Evolutionary conservation across 2,329 filamentous ascomycete species (phyloP).

Genomic region (Zasmidium angulare): DNA sequence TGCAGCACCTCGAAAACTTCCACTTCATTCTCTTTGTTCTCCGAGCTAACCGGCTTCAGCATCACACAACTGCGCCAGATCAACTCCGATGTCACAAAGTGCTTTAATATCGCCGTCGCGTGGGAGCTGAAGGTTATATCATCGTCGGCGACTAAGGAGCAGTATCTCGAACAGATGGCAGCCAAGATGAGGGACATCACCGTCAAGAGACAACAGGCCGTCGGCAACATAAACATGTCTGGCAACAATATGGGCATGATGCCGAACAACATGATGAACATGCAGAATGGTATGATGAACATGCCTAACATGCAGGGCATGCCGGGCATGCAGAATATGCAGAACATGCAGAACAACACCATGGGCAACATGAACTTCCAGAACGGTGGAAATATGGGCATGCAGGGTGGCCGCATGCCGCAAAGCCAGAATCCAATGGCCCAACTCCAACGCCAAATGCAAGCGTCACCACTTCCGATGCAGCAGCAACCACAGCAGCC

Average conservation of each 20-base stretch:
- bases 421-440: slow-evolving; percentile 22
- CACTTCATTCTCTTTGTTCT: slow-evolving; percentile 4
- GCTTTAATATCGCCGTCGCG: slow-evolving; percentile 26
- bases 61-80: slow-evolving; percentile 25
- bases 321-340: slow-evolving; percentile 1
- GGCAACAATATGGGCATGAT: slow-evolving; percentile 10
- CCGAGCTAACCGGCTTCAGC: slow-evolving; percentile 9
- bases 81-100: slow-evolving; percentile 23
- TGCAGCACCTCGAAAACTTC: not conserved
- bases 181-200: slow-evolving; percentile 30
- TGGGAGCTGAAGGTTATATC: slow-evolving; percentile 29
- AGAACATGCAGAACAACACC: slow-evolving; percentile 25
- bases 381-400: slow-evolving; percentile 14
- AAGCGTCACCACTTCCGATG: slow-evolving; percentile 26
- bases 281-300: slow-evolving; percentile 21
- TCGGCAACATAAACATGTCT: slow-evolving; percentile 13
- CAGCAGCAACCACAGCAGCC: slow-evolving; percentile 22
- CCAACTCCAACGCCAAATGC: slow-evolving; percentile 31
- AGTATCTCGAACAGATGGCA: slow-evolving; percentile 27
- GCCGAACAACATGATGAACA: slow-evolving; percentile 33
- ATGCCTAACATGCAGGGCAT: too few species aligned
- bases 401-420: slow-evolving; percentile 24
- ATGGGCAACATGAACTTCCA: slow-evolving; percentile 23
- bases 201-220: slow-evolving; percentile 20
- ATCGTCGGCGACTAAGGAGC: slow-evolving; percentile 26